Evolutionary conservation across 2,329 filamentous ascomycete species (phyloP), one percentile per base, ranked within the genome.

Genomic region (Myotisia sp.): DNA sequence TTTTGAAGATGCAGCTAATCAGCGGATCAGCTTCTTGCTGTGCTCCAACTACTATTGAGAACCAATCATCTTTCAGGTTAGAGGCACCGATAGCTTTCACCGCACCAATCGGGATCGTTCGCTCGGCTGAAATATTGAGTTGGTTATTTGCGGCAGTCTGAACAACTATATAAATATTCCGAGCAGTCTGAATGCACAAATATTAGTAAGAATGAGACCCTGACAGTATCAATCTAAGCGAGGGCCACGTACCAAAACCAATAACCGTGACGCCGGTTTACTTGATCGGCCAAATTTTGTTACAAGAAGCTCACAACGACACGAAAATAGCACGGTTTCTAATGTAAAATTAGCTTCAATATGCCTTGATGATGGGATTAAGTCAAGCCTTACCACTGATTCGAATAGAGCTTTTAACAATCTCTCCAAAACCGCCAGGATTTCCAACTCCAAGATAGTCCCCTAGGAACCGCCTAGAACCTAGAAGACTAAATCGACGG

Each of bases 211-310:
- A 7, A 32, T 27, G 23, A 27, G 29, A n/a, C 5, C n/a, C 30
- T n/a, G 2, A n/a, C n/a, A n/a, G n/a, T n/a, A n/a, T n/a, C n/a
- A n/a, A n/a, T n/a, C n/a, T n/a, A 22, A 23, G 5, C 4, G 13
- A 17, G 9, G 16, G n/a, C 23, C 22, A 53, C 60, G 42, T 50
- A 63, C 60, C 42, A 98, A 65, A 20, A 98, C 67, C 33, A 98
- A 62, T 29, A 80, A 83, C 33, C 90, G 76, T 37, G 87, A 81
- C 51, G 83, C 83, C 1, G 83, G 76, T 60, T 95, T 95, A 64
- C 85, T 94, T 20, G 87, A 95, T 42, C 90, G 79, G 44, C 90
- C 90, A 52, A 98, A 90, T 54, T 98, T 98, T 37, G 85, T 83
- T 41, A 95, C 81, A 34, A 98, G 62, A 16, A 92, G 59, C 57